Evolutionary conservation across 257 asterid species (phyloP), one percentile per base, ranked within the genome.

Genomic region (Solanum etuberosum): DNA sequence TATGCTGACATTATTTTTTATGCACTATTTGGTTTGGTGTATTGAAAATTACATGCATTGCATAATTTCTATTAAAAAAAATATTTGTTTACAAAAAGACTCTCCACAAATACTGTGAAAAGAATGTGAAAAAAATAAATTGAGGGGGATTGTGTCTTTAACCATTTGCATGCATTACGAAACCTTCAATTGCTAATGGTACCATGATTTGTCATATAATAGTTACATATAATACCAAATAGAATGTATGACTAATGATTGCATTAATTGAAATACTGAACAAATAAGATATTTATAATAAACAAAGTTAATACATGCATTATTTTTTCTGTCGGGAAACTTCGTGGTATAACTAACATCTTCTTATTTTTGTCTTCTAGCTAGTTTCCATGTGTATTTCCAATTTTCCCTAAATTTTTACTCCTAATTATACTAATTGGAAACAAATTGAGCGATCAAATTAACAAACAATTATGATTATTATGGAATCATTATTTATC

Each of bases 261-360:
- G 11, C 10, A 54, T 3, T 54, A 54, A 18, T 7, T 54, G 9
- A 54, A 54, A 54, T 18, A 20, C 0, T 20, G 2, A 54, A 18
- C 11, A 54, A 54, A 54, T 54, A 20, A 20, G 2, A 54, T 20
- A 6, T 54, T 7, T 18, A 18, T 20, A 54, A 20, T 20, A 54
- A 18, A 54, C 4, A 54, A 54, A 54, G 1, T 0, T 54, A 18
- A 18, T 20, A 0, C 25, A 54, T 51, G 4, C n/a, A 51, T 16
- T 51, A 51, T 51, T 51, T 18, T 16, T 51, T 51, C 0, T 2
- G 23, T 51, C 61, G 1, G 1, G 6, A 51, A 51, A 16, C 61
- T 16, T 51, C n/a, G 18, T 51, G n/a, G 9, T 18, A 18, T 48
- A 51, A 51, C 0, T 51, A 51, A 51, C 6, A 18, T 20, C 11